Base-by-base conservation (phyloP, 164 flowering plant genomes). In the Hamamelis virginiana region DNA sequence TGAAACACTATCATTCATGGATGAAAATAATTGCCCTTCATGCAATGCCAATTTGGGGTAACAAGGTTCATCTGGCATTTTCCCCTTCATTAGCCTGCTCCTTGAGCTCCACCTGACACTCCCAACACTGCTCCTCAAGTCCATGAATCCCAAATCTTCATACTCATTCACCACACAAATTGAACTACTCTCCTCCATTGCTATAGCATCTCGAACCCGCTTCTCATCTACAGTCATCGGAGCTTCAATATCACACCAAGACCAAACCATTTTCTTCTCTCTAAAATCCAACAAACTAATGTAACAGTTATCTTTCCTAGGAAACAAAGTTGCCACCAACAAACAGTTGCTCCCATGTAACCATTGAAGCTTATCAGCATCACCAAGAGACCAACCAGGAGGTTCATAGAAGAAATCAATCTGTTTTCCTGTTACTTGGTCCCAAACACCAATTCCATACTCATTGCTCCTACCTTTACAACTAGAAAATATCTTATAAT, bases 401-500 rank as follows among this genome's bases (percentile, higher is more conserved):
- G 90, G 82, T 60, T 93, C 95, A 65, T 92, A 88, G 77, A 87
- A 89, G 78, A 93, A 93, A 80, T 93, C 98, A 16, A 83, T 74
- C 71, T 91, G 98, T 57, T 88, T 78, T 0, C 98, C 95, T 0
- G 94, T 91, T 0, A 76, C 61, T 59, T 86, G 92, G 65, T 93
- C 98, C 97, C 97, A 93, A 27, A 89, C 93, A 8, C 97, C 95
- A 66, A 91, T 80, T 0, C 98, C 98, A 75, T 91, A 89, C 73
- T 91, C 97, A 65, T 93, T 88, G 75, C 92, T 93, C 64, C 92
- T 80, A 3, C 98, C 97, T 72, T 81, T 86, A 71, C 98, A 93
- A 62, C 97, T 91, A 19, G 91, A 81, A 59, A 86, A 89, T 10
- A 93, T 79, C 78, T 71, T 83, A 50, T 72, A 62, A 76, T 77